Base-by-base conservation (phyloP, 306 rosid genomes). In the Neltuma alba region DNA sequence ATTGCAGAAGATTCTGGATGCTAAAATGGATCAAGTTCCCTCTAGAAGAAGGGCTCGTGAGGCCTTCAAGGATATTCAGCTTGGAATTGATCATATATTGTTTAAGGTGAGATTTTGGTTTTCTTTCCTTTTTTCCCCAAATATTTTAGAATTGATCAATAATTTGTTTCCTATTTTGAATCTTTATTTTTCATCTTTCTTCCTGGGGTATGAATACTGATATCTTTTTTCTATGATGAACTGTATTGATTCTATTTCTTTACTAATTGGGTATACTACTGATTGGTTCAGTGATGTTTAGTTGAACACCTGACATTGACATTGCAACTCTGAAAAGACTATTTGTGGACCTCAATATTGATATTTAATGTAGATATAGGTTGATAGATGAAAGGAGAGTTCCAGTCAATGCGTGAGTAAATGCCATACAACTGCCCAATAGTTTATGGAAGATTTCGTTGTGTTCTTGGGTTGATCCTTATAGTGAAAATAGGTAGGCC, bases 41-140 rank as follows among this genome's bases (percentile, higher is more conserved):
- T 85, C 97, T 75, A 91, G 98, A 89, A 89, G 92, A 69, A 87
- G 87, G 23, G 97, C 93, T 68, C 93, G 98, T 41, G 90, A 89
- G 72, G 89, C 97, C 67, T 86, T 94, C 72, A 94, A 89, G 89
- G 88, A 85, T 38, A 81, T 85, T 82, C 98, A 94, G 80, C 97
- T 94, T 75, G 89, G 89, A 7, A 86, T 94, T 81, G 94, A 94
- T 70, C 97, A 94, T 58, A 87, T 94, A 37, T 74, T 94, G 82
- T 94, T 94, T 77, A 92, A 92, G 97, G 98, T 83, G 25, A 23
- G 23, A 21, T 23, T 37, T 12, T 70, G 21, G 1, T 48, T 42
- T 2, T 11, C 18, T 44, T 4, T 74, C n/a, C n/a, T n/a, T n/a
- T 20, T 10, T 3, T 6, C 40, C n/a, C 72, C 16, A 4, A 1